These are phyloP conservation scores for Penicillium crustosum DNA, from an alignment of 2,329 filamentous ascomycete genomes.

Conservation along the genomic window DNA sequence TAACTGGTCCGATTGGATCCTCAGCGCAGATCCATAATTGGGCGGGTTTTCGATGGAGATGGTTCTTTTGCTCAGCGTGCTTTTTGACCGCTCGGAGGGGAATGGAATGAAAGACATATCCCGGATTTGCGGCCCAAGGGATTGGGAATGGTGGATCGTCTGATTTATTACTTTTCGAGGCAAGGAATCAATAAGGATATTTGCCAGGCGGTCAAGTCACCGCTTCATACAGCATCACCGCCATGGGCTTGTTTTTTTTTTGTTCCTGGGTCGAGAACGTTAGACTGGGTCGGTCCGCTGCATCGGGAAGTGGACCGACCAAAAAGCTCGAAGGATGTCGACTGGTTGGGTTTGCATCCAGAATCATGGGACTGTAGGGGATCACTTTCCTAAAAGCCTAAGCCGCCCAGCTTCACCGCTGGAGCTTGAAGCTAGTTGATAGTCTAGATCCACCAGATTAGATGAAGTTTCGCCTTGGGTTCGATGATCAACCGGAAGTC, in stretches of 20 bases:
- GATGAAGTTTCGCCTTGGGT: slow-evolving; percentile 15
- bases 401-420: slow-evolving; percentile 17
- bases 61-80: slow-evolving; percentile 4
- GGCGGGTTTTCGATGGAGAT: slow-evolving; percentile 8
- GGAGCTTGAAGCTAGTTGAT: slow-evolving; percentile 8
- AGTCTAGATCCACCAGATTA: slow-evolving; percentile 6
- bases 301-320: slow-evolving; percentile 40
- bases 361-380: background rate
- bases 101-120: slow-evolving; percentile 16
- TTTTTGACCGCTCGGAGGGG: slow-evolving; percentile 11
- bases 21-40: slow-evolving; percentile 25
- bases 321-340: background rate
- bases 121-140: slow-evolving; percentile 16
- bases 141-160: slow-evolving; percentile 21
- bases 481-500: slow-evolving; percentile 22
- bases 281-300: slow-evolving; percentile 41
- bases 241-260: slow-evolving; percentile 6
- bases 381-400: slow-evolving; percentile 5
- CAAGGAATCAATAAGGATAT: slow-evolving; percentile 6
- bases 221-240: slow-evolving; percentile 15
- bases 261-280: slow-evolving; percentile 30
- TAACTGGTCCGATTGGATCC: slow-evolving; percentile 22
- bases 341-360: slow-evolving; percentile 1
- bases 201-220: slow-evolving; percentile 25
- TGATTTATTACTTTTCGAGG: slow-evolving; percentile 5